Evolutionary conservation across 2,329 filamentous ascomycete genomes (phyloP).

Genomic region (Xylariomycetidae sp.): DNA sequence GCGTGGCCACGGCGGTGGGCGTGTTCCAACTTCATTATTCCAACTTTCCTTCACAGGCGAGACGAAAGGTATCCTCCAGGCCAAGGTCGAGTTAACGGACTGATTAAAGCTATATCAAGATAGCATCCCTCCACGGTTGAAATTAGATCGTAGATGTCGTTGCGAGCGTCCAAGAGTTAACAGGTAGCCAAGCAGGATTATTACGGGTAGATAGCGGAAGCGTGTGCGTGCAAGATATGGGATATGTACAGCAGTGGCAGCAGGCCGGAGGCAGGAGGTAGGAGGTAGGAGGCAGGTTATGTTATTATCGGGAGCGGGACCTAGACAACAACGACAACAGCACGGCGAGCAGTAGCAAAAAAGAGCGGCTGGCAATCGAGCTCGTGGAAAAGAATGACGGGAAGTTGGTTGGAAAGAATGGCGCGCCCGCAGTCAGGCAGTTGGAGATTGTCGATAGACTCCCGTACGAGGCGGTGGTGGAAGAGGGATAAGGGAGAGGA

Average conservation of each 20-base stretch:
- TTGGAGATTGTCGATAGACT: conserved; percentile 30
- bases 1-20: conserved; percentile 20
- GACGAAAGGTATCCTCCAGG: background rate
- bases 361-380: conserved; percentile 21
- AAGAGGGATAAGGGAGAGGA: conserved; percentile 22
- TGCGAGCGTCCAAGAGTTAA: too few species aligned
- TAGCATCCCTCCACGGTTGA: conserved; percentile 6
- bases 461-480: conserved; percentile 20
- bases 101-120: conserved; percentile 4
- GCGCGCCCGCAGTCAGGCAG: conserved; percentile 52
- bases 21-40: conserved; percentile 16
- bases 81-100: background rate
- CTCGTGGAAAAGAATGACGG: conserved; percentile 34
- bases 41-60: conserved; percentile 1
- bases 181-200: too few species aligned
- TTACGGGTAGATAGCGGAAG: too few species aligned
- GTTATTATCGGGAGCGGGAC: too few species aligned
- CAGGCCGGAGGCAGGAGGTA: too few species aligned
- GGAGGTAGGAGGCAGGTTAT: too few species aligned
- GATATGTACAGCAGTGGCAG: too few species aligned
- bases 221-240: too few species aligned
- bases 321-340: conserved; percentile 16
- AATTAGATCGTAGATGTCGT: conserved; percentile 8
- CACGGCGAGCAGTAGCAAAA: conserved; percentile 12
- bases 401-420: conserved; percentile 44